Evolutionary conservation across 805 yeast genomes (phyloP).

Genomic region (Grigorovia humatica): DNA sequence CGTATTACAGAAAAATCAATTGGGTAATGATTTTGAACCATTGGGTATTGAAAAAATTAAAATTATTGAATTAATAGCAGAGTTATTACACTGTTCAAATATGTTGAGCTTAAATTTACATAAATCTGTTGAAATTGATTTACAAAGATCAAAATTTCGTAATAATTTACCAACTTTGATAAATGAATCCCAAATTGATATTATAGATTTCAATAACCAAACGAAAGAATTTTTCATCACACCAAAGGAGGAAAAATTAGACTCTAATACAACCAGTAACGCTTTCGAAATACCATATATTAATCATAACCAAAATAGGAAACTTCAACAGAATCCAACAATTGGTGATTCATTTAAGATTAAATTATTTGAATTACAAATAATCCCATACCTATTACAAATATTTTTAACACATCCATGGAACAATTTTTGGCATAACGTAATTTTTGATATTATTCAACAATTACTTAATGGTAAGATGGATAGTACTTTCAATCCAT

Average conservation of each 20-base stretch:
- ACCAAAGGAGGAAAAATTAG: not conserved
- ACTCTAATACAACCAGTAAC: constrained; percentile 23
- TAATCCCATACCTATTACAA: constrained; percentile 54
- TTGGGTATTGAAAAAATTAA: constrained; percentile 88
- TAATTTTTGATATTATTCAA: constrained; percentile 91
- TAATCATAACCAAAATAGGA: constrained; percentile 30
- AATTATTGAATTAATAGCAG: constrained; percentile 87
- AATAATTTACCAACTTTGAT: constrained; percentile 35
- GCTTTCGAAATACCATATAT: constrained; percentile 28
- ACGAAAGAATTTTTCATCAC: not conserved
- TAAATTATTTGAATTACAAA: constrained; percentile 62
- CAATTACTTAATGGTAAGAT: constrained; percentile 84
- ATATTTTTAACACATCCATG: constrained; percentile 84
- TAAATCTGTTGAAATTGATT: constrained; percentile 56
- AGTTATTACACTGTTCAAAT: constrained; percentile 91
- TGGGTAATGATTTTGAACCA: constrained; percentile 53
- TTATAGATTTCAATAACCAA: not conserved
- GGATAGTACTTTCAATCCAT: constrained; percentile 79
- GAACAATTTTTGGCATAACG: constrained; percentile 96
- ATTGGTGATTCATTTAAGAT: constrained; percentile 85
- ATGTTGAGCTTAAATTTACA: constrained; percentile 83
- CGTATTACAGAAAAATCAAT: constrained; percentile 42
- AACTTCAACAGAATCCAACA: constrained; percentile 49
- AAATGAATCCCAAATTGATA: constrained; percentile 27
- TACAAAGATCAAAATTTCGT: constrained; percentile 60